Evolutionary conservation across 2,329 filamentous ascomycete genomes (phyloP).

Genomic region (Reticulascus tulasneorum): DNA sequence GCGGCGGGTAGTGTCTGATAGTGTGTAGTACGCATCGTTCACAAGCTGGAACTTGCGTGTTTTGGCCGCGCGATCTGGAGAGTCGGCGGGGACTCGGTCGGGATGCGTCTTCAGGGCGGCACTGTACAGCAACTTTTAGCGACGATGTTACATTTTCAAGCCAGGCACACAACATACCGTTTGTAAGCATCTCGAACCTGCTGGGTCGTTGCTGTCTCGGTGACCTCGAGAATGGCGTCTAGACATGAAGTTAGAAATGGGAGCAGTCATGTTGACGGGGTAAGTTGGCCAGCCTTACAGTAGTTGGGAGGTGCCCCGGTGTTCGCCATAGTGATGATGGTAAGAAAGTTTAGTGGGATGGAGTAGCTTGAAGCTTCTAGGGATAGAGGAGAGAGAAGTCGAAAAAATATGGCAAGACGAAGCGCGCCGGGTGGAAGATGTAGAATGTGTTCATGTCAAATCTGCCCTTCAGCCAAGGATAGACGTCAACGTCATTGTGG

Average conservation of each 20-base stretch:
- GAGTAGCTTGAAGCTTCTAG: background rate
- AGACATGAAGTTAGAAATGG: constrained; percentile 14
- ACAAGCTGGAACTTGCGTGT: constrained; percentile 89
- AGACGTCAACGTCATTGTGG: constrained; percentile 39
- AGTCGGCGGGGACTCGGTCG: constrained; percentile 79
- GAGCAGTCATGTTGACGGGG: constrained; percentile 3
- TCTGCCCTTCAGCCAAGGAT: constrained; percentile 1
- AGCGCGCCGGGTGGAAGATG: constrained; percentile 1
- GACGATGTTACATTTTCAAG: background rate
- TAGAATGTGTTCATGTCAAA: constrained; percentile 1
- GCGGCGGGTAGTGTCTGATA: constrained; percentile 74
- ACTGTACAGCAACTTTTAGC: constrained; percentile 38
- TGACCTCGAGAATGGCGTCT: constrained; percentile 73
- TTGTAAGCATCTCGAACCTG: constrained; percentile 96
- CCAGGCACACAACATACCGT: constrained; percentile 44
- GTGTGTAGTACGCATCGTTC: constrained; percentile 89
- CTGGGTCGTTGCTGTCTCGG: constrained; percentile 69
- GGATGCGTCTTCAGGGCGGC: constrained; percentile 90
- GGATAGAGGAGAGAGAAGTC: background rate
- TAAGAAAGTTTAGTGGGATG: background rate
- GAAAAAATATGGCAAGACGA: background rate
- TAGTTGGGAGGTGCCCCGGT: constrained; percentile 50
- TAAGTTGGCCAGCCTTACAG: constrained; percentile 37
- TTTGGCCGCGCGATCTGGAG: constrained; percentile 74
- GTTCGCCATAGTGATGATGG: constrained; percentile 7